A percentile compares a stretch with the other conserved stretches of the same genome.
phyloP scores from a whole-genome alignment of 768 basidiomycete species.

The Lentinula sp. region DNA sequence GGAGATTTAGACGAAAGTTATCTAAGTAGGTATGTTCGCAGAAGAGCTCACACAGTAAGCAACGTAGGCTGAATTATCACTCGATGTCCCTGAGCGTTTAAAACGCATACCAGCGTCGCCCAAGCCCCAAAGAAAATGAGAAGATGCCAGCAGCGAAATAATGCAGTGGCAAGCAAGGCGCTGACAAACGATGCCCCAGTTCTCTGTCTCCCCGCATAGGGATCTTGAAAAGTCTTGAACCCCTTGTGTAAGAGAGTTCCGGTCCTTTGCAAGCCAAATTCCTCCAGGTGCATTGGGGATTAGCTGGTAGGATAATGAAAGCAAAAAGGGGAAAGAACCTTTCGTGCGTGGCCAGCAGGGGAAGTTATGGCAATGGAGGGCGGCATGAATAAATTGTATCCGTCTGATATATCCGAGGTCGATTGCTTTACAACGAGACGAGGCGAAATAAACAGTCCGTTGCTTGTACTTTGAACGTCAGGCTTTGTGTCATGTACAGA shows the following conservation, averaged over 20 bases:
- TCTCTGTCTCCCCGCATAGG: slow-evolving; percentile 7
- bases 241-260: slow-evolving; percentile 6
- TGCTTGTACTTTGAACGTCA: too few relatives aligned
- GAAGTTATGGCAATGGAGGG: neutral
- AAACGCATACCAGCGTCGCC: slow-evolving; percentile 50
- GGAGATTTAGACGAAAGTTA: neutral
- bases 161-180: slow-evolving; percentile 23
- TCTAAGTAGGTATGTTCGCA: too few relatives aligned
- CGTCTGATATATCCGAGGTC: neutral
- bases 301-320: neutral
- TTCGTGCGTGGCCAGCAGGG: neutral
- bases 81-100: slow-evolving; percentile 39
- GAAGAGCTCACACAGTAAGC: slow-evolving; percentile 56
- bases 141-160: slow-evolving; percentile 13
- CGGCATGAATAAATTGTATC: neutral
- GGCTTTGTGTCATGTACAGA: too few relatives aligned
- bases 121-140: slow-evolving; percentile 58
- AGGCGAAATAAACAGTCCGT: too few relatives aligned
- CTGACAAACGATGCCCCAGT: slow-evolving; percentile 11
- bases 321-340: neutral
- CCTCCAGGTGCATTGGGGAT: neutral
- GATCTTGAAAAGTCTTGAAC: slow-evolving; percentile 6
- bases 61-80: slow-evolving; percentile 45
- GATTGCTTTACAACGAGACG: neutral
- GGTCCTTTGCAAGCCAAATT: neutral